Evolutionary conservation across 768 basidiomycete genomes (phyloP).

Genomic region (Mycena chlorophos): DNA sequence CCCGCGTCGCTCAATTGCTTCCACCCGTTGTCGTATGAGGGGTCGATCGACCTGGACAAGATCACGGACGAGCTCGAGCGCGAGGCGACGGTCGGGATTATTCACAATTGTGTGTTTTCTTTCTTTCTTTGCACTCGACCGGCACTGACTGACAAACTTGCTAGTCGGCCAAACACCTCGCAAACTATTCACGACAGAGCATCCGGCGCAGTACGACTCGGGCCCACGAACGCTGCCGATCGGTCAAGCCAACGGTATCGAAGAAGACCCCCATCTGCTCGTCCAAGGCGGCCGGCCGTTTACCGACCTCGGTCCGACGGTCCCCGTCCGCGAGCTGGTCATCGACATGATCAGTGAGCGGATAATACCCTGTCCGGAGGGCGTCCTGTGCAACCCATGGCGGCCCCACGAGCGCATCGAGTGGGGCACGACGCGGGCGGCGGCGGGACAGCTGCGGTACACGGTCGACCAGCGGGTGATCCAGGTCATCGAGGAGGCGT

Average conservation of each 20-base stretch:
- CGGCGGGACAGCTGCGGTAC: slow-evolving; percentile 58
- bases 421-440: slow-evolving; percentile 54
- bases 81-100: slow-evolving; percentile 93
- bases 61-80: slow-evolving; percentile 86
- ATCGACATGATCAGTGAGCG: slow-evolving; percentile 60
- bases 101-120: slow-evolving; percentile 78
- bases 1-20: slow-evolving; percentile 77
- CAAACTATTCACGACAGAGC: slow-evolving; percentile 75
- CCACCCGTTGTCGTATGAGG: slow-evolving; percentile 92
- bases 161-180: slow-evolving; percentile 89
- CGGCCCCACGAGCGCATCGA: slow-evolving; percentile 68
- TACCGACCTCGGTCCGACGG: slow-evolving; percentile 49
- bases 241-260: slow-evolving; percentile 71
- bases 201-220: slow-evolving; percentile 73
- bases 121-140: not conserved
- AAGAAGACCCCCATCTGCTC: slow-evolving; percentile 78
- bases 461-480: slow-evolving; percentile 69
- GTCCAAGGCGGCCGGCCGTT: slow-evolving; percentile 55
- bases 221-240: slow-evolving; percentile 74
- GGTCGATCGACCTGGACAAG: slow-evolving; percentile 82
- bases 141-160: not conserved
- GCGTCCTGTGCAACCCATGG: too few relatives aligned
- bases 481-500: slow-evolving; percentile 75
- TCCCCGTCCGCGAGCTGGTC: slow-evolving; percentile 50
- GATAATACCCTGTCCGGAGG: slow-evolving; percentile 62